Percentiles rank a stretch among this genome's conserved stretches.
Evolutionary conservation across 768 basidiomycete species (phyloP).

Genomic region (Boletus sensibilis): DNA sequence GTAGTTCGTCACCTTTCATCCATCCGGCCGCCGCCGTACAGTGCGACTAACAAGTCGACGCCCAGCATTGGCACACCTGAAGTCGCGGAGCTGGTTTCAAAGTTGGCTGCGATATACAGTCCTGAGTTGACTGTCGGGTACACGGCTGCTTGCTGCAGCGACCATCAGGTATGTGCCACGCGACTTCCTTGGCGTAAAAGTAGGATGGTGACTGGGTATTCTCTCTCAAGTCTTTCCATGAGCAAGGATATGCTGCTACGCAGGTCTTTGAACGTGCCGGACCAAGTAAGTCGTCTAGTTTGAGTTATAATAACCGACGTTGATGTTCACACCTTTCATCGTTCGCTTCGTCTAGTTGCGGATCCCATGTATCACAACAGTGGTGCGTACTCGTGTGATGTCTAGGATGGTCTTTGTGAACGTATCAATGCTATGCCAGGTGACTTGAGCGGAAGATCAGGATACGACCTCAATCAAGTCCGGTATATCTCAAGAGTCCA

Average conservation of each 20-base stretch:
- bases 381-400: conserved; percentile 39
- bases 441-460: conserved; percentile 74
- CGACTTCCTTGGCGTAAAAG: neutral
- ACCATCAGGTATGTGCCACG: conserved; percentile 63
- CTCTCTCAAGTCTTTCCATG: conserved; percentile 62
- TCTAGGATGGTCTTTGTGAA: neutral
- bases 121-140: conserved; percentile 73
- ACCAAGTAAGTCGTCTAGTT: conserved; percentile 42
- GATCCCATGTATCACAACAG: conserved; percentile 92
- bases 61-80: conserved; percentile 75
- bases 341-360: conserved; percentile 47
- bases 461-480: conserved; percentile 83
- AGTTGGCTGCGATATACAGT: conserved; percentile 75
- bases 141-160: conserved; percentile 84
- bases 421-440: conserved; percentile 36
- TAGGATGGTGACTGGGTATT: neutral
- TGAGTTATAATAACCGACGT: neutral
- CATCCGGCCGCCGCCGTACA: neutral
- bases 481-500: conserved; percentile 86
- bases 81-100: conserved; percentile 71
- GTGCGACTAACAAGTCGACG: neutral
- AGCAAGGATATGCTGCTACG: conserved; percentile 82
- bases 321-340: neutral
- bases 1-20: conserved; percentile 41
- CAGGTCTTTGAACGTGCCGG: conserved; percentile 89